Evolutionary conservation across 306 rosid species (phyloP), one percentile per base, ranked within the genome.

Genomic region (Betula pendula): DNA sequence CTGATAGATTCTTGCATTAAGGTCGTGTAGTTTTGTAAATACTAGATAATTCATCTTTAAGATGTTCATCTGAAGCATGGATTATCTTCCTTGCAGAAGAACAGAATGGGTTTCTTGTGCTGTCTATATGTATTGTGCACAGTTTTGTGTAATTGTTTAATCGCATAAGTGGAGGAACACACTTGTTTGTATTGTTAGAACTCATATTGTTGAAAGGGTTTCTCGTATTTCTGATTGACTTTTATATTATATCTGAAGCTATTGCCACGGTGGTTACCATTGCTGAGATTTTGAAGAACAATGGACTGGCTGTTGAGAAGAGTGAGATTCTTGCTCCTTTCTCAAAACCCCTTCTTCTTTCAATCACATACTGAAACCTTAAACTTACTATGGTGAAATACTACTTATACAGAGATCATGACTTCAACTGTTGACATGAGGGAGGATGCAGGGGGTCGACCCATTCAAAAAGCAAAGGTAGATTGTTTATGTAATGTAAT

Each of bases 391-490:
- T 24, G 56, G 25, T 51, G 31, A 77, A 50, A 24, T 77, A 24
- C 35, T 68, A 31, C 13, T 7, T 22, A 29, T 83, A 60, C 86
- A 91, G 97, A 81, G 80, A 89, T 91, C 69, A 72, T 31, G 73
- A 91, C 97, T 33, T 89, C 89, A 17, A 86, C 94, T 65, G 92
- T 91, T 73, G 90, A 88, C 80, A 86, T 89, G 76, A 88, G 88
- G 81, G 97, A 88, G 70, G 94, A 88, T 80, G 78, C 88, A 47
- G 85, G 88, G 76, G 92, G 90, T 12, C 81, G 92, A 72, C 91
- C 92, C 14, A 82, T 89, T 72, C 97, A 91, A 73, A 91, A 91
- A 80, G 97, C 97, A 9, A 89, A 89, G 94, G 97, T 91, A 77
- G 31, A 27, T 40, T 67, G n/a, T 73, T 3, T 4, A 10, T 20